A percentile compares a stretch with the other conserved stretches of the same genome.
Conservation (phyloP, 345 rosid genomes). For the Melaleuca quinquenervia region DNA sequence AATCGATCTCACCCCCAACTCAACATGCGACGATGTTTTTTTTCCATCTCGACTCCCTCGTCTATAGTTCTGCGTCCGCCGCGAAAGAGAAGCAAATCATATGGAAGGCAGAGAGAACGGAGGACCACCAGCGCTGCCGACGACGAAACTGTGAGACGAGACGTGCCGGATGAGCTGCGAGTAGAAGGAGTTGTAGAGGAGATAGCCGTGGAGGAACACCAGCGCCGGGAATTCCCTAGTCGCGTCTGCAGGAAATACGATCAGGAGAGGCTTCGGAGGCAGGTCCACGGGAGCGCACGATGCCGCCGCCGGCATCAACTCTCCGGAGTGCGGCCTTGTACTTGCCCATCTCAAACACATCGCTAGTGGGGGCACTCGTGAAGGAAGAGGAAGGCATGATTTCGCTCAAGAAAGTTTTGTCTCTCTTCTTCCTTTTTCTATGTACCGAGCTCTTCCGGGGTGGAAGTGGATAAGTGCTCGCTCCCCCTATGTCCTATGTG, state of each 20-base stretch:
- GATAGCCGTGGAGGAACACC: conserved; percentile 74
- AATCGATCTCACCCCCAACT: background rate
- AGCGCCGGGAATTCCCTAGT: conserved; percentile 60
- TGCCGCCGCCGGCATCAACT: background rate
- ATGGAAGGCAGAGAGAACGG: background rate
- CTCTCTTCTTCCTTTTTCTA: background rate
- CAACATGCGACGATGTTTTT: background rate
- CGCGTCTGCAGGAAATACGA: conserved; percentile 43
- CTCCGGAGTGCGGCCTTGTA: background rate
- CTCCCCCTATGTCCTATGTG: background rate
- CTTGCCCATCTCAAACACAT: background rate
- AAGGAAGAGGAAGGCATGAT: background rate
- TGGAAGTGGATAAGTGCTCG: background rate
- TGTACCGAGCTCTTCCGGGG: background rate
- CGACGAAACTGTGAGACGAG: conserved; percentile 88
- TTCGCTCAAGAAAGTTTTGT: background rate
- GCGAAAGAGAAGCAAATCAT: background rate
- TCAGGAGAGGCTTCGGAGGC: conserved; percentile 42
- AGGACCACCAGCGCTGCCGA: too few relatives aligned
- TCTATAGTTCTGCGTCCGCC: background rate
- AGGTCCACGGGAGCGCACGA: background rate
- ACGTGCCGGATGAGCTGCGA: conserved; percentile 79
- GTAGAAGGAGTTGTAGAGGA: conserved; percentile 74
- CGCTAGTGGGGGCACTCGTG: background rate
- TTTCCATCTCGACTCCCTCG: background rate